Evolutionary conservation across 176 grass and related monocot species (phyloP), one percentile per base, ranked within the genome.

Genomic region (Musa schizocarpa): DNA sequence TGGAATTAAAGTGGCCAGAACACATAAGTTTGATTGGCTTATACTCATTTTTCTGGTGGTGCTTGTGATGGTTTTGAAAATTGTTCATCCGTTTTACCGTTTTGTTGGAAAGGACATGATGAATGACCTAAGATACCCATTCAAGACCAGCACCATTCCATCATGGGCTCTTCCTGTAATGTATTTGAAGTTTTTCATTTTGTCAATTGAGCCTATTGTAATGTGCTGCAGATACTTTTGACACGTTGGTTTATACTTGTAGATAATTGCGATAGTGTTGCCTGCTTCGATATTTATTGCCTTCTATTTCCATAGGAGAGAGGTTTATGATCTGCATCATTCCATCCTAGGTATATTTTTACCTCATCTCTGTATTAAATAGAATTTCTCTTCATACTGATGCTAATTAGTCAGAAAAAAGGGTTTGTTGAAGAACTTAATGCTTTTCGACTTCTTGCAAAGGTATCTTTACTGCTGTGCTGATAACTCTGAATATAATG

Each of bases 271-370:
- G 13, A 57, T 92, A 29, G 1, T 88, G 25, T 85, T 72, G 2
- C 95, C 95, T 27, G 54, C 82, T 71, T 64, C 69, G 19, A 61
- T 94, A 65, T 82, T 99, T 63, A 0, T 87, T 72, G 77, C 78
- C 2, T 52, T 92, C 6, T 99, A 93, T 58, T 5, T 88, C 23
- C 49, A 21, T 77, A 85, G 84, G 82, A 92, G 81, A 55, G 76
- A 94, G 49, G 77, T 94, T 64, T 99, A 94, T 81, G 95, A 99
- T 79, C 79, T 99, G 53, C 91, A 94, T 82, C 86, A 99, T 9
- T 81, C 91, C 9, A 82, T 57, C 7, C 76, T 99, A 87, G 91
- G 91, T 99, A 29, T 9, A n/a, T 14, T 29, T n/a, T 11, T 65
- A 8, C 5, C 10, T 64, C n/a, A 9, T n/a, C 13, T 56, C 63